These are phyloP conservation scores for Phoenix roebelenii DNA, from an alignment of 176 grass and related monocot species.

Conservation along the genomic window DNA sequence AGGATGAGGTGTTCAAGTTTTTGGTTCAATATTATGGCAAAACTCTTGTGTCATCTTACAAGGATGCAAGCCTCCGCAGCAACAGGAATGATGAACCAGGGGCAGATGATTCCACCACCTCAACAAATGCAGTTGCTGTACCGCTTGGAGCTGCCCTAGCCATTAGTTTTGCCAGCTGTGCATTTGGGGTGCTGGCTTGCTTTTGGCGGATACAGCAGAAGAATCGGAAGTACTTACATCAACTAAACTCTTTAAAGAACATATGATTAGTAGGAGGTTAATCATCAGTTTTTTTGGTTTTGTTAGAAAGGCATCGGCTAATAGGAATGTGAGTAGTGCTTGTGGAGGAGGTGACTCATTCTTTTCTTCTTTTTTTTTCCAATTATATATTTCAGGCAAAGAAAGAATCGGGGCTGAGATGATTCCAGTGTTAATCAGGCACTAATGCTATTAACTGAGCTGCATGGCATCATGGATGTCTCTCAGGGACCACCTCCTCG, in stretches of 20 bases:
- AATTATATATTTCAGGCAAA: slow-evolving; percentile 65
- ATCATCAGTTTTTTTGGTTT: slow-evolving; percentile 23
- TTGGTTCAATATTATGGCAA: slow-evolving; percentile 80
- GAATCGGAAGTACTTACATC: slow-evolving; percentile 97
- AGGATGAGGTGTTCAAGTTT: slow-evolving; percentile 80
- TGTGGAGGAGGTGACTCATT: slow-evolving; percentile 12
- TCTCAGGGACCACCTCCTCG: no score
- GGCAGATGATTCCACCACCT: slow-evolving; percentile 20
- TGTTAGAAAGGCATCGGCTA: slow-evolving; percentile 37
- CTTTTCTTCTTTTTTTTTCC: slow-evolving; percentile 18
- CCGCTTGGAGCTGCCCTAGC: slow-evolving; percentile 76
- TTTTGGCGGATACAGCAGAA: slow-evolving; percentile 95
- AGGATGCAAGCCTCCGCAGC: slow-evolving; percentile 23
- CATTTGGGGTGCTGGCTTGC: slow-evolving; percentile 85
- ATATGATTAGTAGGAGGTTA: slow-evolving; percentile 58
- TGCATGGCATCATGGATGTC: no score
- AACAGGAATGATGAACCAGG: slow-evolving; percentile 27
- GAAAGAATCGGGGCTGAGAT: slow-evolving; percentile 82
- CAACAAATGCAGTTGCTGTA: slow-evolving; percentile 47
- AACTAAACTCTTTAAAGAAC: slow-evolving; percentile 94
- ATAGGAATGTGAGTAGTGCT: slow-evolving; percentile 21
- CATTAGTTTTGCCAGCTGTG: slow-evolving; percentile 61
- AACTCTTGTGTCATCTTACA: slow-evolving; percentile 47
- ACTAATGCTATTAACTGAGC: no score
- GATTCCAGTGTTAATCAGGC: not conserved